These are phyloP conservation scores for Cystobasidiopsis lactophilus DNA, from an alignment of 768 basidiomycete species.

Conservation along the genomic window DNA sequence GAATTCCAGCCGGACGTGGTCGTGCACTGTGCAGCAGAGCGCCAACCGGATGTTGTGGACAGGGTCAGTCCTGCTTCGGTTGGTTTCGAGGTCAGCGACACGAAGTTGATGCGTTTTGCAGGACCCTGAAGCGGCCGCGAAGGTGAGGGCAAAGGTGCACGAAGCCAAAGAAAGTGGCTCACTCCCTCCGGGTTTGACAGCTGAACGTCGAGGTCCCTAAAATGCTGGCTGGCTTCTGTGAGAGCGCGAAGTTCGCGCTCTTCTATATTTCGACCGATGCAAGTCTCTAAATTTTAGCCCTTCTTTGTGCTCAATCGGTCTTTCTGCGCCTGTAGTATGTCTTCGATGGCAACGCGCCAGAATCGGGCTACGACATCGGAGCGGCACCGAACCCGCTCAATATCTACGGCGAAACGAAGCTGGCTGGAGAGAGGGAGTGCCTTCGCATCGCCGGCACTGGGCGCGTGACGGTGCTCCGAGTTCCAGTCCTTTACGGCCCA, in stretches of 20 bases:
- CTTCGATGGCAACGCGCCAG: conserved; percentile 71
- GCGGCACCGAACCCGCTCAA: conserved; percentile 63
- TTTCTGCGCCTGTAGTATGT: conserved; percentile 54
- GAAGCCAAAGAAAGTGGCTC: neutral
- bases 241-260: conserved; percentile 40
- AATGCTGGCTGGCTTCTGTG: conserved; percentile 45
- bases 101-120: too few relatives aligned
- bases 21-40: conserved; percentile 7
- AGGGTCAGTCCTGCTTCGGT: neutral
- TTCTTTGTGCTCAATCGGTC: neutral
- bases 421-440: conserved; percentile 63
- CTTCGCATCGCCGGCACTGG: conserved; percentile 36
- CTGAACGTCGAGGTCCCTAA: conserved; percentile 60
- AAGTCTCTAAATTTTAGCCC: conserved; percentile 11
- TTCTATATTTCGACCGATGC: conserved; percentile 80
- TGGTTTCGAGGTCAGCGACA: too few relatives aligned
- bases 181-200: conserved; percentile 25
- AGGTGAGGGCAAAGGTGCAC: neutral
- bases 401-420: conserved; percentile 67
- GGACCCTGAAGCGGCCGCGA: conserved; percentile 7
- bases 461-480: conserved; percentile 48
- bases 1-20: conserved; percentile 3
- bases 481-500: conserved; percentile 47
- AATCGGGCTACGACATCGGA: conserved; percentile 39
- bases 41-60: conserved; percentile 4